Base-by-base conservation (phyloP, 345 rosid species). In the Camelina neglecta region DNA sequence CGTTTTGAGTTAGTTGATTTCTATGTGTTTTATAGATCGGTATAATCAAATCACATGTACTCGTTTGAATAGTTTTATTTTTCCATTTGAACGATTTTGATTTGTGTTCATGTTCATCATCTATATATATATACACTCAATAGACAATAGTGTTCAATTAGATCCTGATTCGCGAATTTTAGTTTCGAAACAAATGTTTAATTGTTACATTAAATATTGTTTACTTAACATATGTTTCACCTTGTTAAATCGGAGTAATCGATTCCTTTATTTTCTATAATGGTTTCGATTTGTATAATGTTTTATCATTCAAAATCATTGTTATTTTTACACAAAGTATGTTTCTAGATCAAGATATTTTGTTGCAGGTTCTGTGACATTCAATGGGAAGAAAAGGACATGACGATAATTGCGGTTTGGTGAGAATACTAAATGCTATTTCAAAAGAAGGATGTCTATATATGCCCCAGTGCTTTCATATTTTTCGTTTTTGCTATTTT, bases 401-500 rank as follows among this genome's bases (percentile, higher is more conserved):
- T 47, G 58, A 45, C 24, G 21, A 67, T 60, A 59, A 60, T 60
- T 68, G 51, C 3, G 35, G 48, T 47, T 26, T 39, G 79, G 69
- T 75, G 45, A 59, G 69, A 7, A 55, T 60, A 58, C 44, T 60
- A 24, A 67, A 49, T 68, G 72, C 67, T 12, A 35, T 44, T 16
- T 59, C 38, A 2, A 20, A 36, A 59, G 33, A 54, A 53, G 18
- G 11, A 33, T 71, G 35, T 33, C 50, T 23, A 49, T 54, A 53
- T 65, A 64, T 60, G 50, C 60, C 69, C 69, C 44, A 51, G 70
- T 62, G 76, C 62, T 73, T 72, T 73, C 64, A 50, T 64, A 24
- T 54, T n/a, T 42, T 56, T 44, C 31, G 8, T 26, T 41, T 10
- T 38, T 45, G 0, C 15, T 16, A 11, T 39, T 39, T 10, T 10